Percentiles rank a stretch among this genome's conserved stretches.
These are phyloP conservation scores for Cordyceps fumosorosea DNA, from an alignment of 2,329 filamentous ascomycete genomes.

Conservation along the genomic window DNA sequence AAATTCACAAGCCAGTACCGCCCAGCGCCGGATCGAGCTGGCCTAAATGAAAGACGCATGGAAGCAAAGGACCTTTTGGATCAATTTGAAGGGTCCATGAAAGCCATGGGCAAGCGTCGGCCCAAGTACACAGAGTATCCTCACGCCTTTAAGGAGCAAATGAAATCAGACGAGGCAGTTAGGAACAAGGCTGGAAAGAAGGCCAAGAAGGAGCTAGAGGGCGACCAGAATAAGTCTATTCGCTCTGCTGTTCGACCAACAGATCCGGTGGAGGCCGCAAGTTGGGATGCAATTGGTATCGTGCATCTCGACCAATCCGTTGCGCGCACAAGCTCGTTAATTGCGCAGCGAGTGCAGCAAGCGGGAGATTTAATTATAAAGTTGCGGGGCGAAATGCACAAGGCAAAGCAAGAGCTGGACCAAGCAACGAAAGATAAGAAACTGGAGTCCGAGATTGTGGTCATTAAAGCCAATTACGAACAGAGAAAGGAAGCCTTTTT, in stretches of 20 bases:
- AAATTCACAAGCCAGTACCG: constrained; percentile 35
- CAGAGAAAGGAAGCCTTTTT: constrained; percentile 43
- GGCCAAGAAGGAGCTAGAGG: constrained; percentile 37
- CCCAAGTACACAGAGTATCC: constrained; percentile 43
- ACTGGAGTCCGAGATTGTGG: constrained; percentile 28
- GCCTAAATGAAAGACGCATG: constrained; percentile 34
- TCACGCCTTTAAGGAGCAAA: constrained; percentile 39
- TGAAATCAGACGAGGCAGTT: constrained; percentile 38
- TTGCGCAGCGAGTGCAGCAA: constrained; percentile 42
- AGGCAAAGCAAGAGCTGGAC: constrained; percentile 38
- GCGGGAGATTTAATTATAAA: constrained; percentile 45
- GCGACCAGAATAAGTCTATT: constrained; percentile 34
- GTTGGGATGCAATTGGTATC: constrained; percentile 48
- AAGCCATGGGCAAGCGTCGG: constrained; percentile 33
- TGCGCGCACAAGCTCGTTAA: constrained; percentile 30
- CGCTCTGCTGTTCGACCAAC: constrained; percentile 38
- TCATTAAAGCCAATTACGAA: constrained; percentile 35
- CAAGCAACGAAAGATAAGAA: constrained; percentile 37
- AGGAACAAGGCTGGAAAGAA: constrained; percentile 41
- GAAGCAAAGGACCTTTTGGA: constrained; percentile 35
- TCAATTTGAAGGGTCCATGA: constrained; percentile 37
- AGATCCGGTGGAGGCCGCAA: constrained; percentile 40
- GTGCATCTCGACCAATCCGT: constrained; percentile 39
- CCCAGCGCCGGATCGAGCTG: constrained; percentile 32
- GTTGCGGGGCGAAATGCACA: constrained; percentile 41